phyloP scores from a whole-genome alignment of 1,139 yeast genomes.

The Protomyces gravidus region DNA sequence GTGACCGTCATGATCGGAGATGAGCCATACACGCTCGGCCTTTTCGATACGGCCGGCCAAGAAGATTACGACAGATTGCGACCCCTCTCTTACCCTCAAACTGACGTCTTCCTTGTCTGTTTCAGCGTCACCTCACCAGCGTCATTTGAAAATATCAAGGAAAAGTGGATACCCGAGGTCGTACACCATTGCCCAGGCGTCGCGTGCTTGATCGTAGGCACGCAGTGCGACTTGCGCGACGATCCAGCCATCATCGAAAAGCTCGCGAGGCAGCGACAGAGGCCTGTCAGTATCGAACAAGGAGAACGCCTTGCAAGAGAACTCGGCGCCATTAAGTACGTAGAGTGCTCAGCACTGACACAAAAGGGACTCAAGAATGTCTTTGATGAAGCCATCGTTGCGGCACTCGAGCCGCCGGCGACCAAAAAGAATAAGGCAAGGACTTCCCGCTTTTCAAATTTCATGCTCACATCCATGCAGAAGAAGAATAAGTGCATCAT shows the following conservation, averaged over 20 bases:
- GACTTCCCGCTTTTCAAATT: too few relatives aligned
- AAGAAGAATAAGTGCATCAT: conserved; percentile 54
- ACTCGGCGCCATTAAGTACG: conserved; percentile 89
- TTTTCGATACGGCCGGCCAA: conserved; percentile 98
- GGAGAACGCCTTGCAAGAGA: conserved; percentile 93
- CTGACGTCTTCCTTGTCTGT: conserved; percentile 92
- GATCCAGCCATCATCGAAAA: conserved; percentile 87
- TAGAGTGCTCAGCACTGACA: conserved; percentile 95
- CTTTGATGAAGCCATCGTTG: conserved; percentile 90
- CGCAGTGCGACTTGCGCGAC: conserved; percentile 89
- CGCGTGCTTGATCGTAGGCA: conserved; percentile 92
- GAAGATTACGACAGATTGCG: conserved; percentile 97
- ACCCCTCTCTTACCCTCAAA: conserved; percentile 93
- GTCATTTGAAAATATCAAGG: conserved; percentile 94
- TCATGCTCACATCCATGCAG: conserved; percentile 22
- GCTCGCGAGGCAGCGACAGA: conserved; percentile 81
- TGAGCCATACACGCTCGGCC: conserved; percentile 92
- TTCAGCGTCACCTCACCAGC: conserved; percentile 95
- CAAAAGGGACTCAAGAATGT: conserved; percentile 94
- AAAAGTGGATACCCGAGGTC: conserved; percentile 98
- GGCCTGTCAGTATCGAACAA: conserved; percentile 78
- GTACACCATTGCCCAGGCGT: conserved; percentile 98
- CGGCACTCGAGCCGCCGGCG: conserved; percentile 41
- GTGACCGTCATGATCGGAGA: conserved; percentile 98
- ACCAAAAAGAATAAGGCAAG: conserved; percentile 32